Evolutionary conservation across 2,329 filamentous ascomycete genomes (phyloP).

Genomic region (Aspergillus arachidicola): DNA sequence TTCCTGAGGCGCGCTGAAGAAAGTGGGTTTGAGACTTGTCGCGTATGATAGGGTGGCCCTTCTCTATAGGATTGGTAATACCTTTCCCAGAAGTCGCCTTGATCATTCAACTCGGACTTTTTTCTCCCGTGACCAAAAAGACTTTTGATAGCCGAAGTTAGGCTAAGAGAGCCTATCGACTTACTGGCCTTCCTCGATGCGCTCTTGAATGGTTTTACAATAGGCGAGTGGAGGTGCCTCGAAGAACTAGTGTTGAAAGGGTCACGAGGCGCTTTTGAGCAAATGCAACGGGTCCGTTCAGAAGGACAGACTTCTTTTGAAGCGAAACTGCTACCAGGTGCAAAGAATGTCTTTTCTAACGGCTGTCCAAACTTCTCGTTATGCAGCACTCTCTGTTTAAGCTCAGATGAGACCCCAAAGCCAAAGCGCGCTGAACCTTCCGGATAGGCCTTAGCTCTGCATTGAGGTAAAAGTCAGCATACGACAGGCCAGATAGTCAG

Average conservation of each 20-base stretch:
- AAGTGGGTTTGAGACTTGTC: constrained; percentile 1
- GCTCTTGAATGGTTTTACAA: background rate
- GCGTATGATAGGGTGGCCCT: background rate
- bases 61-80: background rate
- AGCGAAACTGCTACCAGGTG: background rate
- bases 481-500: background rate
- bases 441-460: background rate
- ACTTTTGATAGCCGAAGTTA: constrained; percentile 6
- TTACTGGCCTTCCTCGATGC: background rate
- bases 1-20: constrained; percentile 4
- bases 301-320: background rate
- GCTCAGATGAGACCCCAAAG: background rate
- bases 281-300: background rate
- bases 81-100: background rate
- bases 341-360: background rate
- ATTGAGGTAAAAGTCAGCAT: background rate
- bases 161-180: constrained; percentile 1
- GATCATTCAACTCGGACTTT: background rate
- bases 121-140: constrained; percentile 7
- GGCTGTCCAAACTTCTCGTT: background rate
- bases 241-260: background rate
- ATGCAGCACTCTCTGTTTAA: too few relatives aligned
- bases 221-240: background rate
- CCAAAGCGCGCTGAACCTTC: background rate
- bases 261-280: background rate